Conservation (phyloP, 768 basidiomycete species). For the Lentinula edodes region DNA sequence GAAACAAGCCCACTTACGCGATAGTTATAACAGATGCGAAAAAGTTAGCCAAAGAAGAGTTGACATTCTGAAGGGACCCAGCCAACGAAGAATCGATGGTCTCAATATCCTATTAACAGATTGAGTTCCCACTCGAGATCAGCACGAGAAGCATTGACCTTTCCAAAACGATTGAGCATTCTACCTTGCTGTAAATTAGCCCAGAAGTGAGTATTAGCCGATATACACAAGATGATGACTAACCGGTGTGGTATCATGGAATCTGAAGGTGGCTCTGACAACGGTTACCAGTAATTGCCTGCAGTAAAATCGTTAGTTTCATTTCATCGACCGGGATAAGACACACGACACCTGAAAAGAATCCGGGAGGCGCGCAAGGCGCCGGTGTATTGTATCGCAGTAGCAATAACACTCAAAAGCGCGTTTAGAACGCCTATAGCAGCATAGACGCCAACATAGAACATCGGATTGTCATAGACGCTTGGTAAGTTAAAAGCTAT, state of each 20-base stretch:
- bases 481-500: slow-evolving; percentile 35
- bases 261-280: slow-evolving; percentile 78
- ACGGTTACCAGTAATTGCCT: slow-evolving; percentile 60
- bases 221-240: slow-evolving; percentile 2
- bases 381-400: slow-evolving; percentile 55
- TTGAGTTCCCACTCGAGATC: background rate
- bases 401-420: slow-evolving; percentile 38
- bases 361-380: slow-evolving; percentile 43
- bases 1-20: slow-evolving; percentile 37
- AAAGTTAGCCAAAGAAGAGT: slow-evolving; percentile 72
- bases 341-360: slow-evolving; percentile 29
- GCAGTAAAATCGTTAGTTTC: background rate
- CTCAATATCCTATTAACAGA: slow-evolving; percentile 58
- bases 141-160: slow-evolving; percentile 27
- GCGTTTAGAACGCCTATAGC: slow-evolving; percentile 50
- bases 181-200: slow-evolving; percentile 41
- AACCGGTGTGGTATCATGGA: slow-evolving; percentile 81
- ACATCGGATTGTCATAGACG: slow-evolving; percentile 57
- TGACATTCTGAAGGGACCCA: slow-evolving; percentile 66
- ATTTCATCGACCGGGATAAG: background rate
- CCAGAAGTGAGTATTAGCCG: background rate
- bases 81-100: slow-evolving; percentile 77
- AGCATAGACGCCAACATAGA: slow-evolving; percentile 67
- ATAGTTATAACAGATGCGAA: slow-evolving; percentile 71
- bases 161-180: slow-evolving; percentile 83